A percentile compares a stretch with the other conserved stretches of the same genome.
phyloP scores from a whole-genome alignment of 257 asterid genomes.

The Solanum pinnatisectum region DNA sequence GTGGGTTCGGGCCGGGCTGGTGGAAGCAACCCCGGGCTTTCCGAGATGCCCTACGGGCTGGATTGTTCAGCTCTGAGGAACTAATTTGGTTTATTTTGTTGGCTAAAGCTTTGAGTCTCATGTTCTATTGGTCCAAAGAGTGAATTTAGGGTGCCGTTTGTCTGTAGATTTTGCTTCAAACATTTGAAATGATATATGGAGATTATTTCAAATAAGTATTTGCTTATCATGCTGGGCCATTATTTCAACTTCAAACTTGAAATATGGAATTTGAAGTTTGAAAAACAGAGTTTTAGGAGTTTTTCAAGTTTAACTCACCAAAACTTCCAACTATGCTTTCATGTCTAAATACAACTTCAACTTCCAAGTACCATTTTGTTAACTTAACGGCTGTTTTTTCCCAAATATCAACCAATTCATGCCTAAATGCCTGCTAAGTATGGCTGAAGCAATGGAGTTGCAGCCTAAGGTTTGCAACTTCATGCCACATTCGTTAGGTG shows the following conservation, averaged over 20 bases:
- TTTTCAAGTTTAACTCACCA: neutral
- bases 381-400: neutral
- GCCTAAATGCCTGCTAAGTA: neutral
- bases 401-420: neutral
- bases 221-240: neutral
- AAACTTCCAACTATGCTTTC: neutral
- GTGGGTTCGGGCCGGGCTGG: neutral
- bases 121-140: neutral
- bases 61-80: neutral
- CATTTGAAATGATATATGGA: neutral
- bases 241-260: neutral
- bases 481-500: neutral
- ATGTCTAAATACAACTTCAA: neutral
- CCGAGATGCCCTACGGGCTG: neutral
- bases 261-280: neutral
- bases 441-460: neutral
- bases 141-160: neutral
- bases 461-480: neutral
- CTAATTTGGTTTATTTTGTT: neutral
- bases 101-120: neutral
- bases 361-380: neutral
- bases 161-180: neutral
- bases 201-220: neutral
- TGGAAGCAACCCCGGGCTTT: neutral
- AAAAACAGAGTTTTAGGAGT: neutral